Evolutionary conservation across 139 green algal genomes (phyloP).

Genomic region (Trebouxia sp.): DNA sequence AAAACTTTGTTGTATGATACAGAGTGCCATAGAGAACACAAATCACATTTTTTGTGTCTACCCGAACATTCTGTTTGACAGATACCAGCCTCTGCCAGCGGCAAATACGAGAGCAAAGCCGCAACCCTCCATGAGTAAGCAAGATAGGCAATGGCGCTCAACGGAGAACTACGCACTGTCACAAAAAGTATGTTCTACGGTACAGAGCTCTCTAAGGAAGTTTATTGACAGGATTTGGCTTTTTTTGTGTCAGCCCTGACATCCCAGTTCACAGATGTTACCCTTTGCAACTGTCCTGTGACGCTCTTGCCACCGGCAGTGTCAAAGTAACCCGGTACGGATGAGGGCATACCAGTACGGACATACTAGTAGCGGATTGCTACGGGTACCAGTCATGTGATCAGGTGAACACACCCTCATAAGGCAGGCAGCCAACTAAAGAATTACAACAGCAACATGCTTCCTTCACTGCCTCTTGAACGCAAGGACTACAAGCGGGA

Average conservation of each 20-base stretch:
- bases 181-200: constrained; percentile 28
- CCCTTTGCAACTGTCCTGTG: constrained; percentile 21
- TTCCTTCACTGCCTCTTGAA: constrained; percentile 17
- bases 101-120: constrained; percentile 18
- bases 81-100: constrained; percentile 12
- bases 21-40: constrained; percentile 18
- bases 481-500: constrained; percentile 24
- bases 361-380: constrained; percentile 25
- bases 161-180: constrained; percentile 26
- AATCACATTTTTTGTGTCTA: constrained; percentile 27
- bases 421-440: constrained; percentile 20
- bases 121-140: constrained; percentile 22
- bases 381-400: constrained; percentile 26
- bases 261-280: constrained; percentile 22
- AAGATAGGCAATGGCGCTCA: constrained; percentile 29
- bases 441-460: constrained; percentile 15
- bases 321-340: constrained; percentile 24
- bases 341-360: constrained; percentile 24
- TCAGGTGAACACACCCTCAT: constrained; percentile 28
- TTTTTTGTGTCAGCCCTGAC: constrained; percentile 23
- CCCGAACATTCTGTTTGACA: constrained; percentile 27
- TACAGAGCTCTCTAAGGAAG: constrained; percentile 29
- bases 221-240: constrained; percentile 27
- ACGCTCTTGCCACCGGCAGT: constrained; percentile 19
- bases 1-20: constrained; percentile 17